Evolutionary conservation across 1,284 basidiomycete genomes (phyloP).

Genomic region (Malassezia japonica): DNA sequence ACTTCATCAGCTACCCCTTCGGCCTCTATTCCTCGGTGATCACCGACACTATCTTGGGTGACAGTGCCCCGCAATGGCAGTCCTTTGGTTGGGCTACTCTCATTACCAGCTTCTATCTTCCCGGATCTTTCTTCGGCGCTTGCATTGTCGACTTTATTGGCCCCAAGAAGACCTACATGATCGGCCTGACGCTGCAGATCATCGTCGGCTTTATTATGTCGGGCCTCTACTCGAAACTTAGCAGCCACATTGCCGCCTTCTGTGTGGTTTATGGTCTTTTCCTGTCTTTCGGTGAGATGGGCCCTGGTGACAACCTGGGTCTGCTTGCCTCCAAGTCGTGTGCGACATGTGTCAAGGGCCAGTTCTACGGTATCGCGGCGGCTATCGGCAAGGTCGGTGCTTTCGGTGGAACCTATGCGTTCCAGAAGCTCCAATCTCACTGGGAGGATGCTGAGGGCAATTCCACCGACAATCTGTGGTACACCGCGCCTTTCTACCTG

Average conservation of each 20-base stretch:
- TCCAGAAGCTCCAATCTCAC: conserved; percentile 23
- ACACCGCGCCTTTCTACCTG: conserved; percentile 48
- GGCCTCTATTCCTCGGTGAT: conserved; percentile 75
- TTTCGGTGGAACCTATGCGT: conserved; percentile 36
- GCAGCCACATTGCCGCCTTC: conserved; percentile 31
- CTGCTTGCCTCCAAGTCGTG: conserved; percentile 33
- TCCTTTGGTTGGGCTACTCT: conserved; percentile 47
- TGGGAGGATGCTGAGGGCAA: conserved; percentile 8
- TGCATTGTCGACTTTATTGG: conserved; percentile 55
- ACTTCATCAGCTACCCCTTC: conserved; percentile 33
- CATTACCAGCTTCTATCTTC: conserved; percentile 52
- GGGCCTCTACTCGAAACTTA: conserved; percentile 30
- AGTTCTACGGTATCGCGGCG: conserved; percentile 52
- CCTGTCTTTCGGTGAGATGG: conserved; percentile 73
- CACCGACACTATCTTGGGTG: conserved; percentile 57
- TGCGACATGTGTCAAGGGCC: conserved; percentile 34
- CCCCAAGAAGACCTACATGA: conserved; percentile 40
- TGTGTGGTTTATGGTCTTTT: conserved; percentile 77
- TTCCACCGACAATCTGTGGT: conserved; percentile 21
- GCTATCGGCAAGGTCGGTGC: conserved; percentile 67
- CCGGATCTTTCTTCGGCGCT: conserved; percentile 65
- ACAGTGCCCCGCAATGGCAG: background rate
- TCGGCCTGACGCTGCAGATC: conserved; percentile 31
- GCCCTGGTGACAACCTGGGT: conserved; percentile 40
- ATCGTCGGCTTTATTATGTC: conserved; percentile 55